Evolutionary conservation across 345 rosid species (phyloP), one percentile per base, ranked within the genome.

Genomic region (Limnanthes douglasii): DNA sequence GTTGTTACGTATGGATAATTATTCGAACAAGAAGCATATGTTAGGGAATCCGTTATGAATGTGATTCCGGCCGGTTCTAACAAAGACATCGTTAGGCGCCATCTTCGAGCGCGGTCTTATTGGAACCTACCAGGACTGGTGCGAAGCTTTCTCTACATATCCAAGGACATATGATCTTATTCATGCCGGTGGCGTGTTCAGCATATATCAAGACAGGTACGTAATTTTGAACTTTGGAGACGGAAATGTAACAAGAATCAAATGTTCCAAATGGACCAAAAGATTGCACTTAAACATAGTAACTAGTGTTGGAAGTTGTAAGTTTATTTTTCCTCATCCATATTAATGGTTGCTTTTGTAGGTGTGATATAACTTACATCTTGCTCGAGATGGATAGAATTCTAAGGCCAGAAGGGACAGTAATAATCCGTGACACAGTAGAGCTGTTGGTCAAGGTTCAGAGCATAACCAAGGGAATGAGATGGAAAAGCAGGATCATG

Each of bases 331-430:
- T n/a, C n/a, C n/a, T n/a, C n/a, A n/a, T n/a, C 33, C 28, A 1
- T 19, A 20, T 50, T 42, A 64, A 41, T 29, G 6, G 8, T 27
- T 24, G n/a, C 28, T 50, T 37, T 4, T 43, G 33, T 26, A 88
- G 97, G 79, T 88, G 97, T 35, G 90, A 83, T 60, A 68, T 76
- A 3, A 59, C 70, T 13, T 39, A 60, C 71, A 74, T 83, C 45
- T 67, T 90, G 54, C 70, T 90, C 59, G 98, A 90, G 85, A 90
- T 90, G 79, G 98, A 88, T 36, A 58, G 98, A 55, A 84, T 90
- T 41, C 45, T 90, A 34, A 72, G 98, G 64, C 95, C 94, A 2
- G 95, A 90, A 57, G 98, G 95, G 60, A 66, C 98, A 1, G 90
- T 72, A 9, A 72, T 90, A 55, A 69, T 90, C 63, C 72, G 98